A percentile compares a stretch with the other conserved stretches of the same genome.
Conservation (phyloP, 257 asterid genomes). For the Linderniella brevidens region DNA sequence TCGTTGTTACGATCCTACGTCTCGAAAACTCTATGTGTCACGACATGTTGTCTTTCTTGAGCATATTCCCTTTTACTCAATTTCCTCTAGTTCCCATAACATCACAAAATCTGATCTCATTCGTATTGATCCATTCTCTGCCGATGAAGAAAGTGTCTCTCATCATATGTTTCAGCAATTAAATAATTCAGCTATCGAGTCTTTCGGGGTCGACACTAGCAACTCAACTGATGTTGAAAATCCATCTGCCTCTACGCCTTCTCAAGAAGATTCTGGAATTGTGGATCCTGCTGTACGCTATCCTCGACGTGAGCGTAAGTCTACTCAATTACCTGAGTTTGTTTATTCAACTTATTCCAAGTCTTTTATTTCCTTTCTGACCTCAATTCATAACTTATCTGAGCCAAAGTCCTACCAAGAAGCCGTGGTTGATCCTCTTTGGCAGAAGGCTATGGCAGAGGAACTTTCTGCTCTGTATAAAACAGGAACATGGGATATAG, state of each 20-base stretch:
- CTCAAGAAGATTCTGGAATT: background rate
- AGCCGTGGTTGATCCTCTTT: no score
- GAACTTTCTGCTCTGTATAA: background rate
- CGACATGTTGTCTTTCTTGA: background rate
- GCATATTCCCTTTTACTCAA: background rate
- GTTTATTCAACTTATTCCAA: background rate
- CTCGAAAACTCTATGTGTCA: no score
- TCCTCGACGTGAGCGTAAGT: background rate
- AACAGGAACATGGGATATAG: conserved; percentile 3
- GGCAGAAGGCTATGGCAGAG: no score
- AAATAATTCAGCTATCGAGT: no score
- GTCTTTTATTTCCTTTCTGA: background rate
- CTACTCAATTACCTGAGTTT: background rate
- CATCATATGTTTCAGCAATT: no score
- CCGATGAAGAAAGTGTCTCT: no score
- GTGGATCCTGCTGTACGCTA: background rate
- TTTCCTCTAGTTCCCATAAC: background rate
- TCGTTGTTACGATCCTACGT: no score
- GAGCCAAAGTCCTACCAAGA: no score
- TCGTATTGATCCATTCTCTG: background rate
- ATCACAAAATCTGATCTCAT: background rate
- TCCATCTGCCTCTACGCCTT: no score
- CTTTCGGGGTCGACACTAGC: no score
- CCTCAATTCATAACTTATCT: background rate
- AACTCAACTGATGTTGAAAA: no score